phyloP scores from a whole-genome alignment of 1,139 yeast genomes.

The Debaryomyces nepalensis region DNA sequence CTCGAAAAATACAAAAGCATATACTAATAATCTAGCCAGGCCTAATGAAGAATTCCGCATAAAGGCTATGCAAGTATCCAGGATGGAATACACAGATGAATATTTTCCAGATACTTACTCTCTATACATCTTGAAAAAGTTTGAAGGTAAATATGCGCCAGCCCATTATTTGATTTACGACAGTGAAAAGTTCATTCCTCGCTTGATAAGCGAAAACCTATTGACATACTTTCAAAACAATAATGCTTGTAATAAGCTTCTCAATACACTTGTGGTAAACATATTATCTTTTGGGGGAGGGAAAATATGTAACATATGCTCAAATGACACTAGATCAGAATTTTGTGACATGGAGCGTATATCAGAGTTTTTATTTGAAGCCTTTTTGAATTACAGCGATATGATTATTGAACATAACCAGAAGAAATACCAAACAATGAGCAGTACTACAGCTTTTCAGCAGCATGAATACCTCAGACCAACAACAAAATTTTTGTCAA shows the following conservation, averaged over 20 bases:
- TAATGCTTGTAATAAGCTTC: conserved; percentile 12
- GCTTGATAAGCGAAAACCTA: conserved; percentile 11
- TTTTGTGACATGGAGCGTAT: conserved; percentile 8
- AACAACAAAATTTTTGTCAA: conserved; percentile 9
- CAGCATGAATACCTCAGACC: conserved; percentile 14
- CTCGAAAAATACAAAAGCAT: neutral
- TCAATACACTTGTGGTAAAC: conserved; percentile 11
- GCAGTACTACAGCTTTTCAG: conserved; percentile 11
- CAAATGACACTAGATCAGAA: neutral
- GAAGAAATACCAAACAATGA: conserved; percentile 20
- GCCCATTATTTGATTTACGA: conserved; percentile 6
- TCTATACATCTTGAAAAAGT: conserved; percentile 1
- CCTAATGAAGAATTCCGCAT: conserved; percentile 11
- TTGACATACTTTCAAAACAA: conserved; percentile 18
- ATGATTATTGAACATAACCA: conserved; percentile 16
- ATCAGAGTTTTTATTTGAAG: conserved; percentile 20
- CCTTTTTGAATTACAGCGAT: conserved; percentile 16
- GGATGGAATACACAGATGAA: neutral
- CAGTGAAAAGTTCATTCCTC: conserved; percentile 12
- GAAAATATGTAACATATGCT: conserved; percentile 7
- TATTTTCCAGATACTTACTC: neutral
- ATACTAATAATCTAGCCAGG: neutral
- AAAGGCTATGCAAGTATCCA: conserved; percentile 16
- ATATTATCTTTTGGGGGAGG: conserved; percentile 11
- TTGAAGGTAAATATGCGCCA: neutral